Base-by-base conservation (phyloP, 2,329 filamentous ascomycete genomes). In the Hawksworthiomyces lignivorus region DNA sequence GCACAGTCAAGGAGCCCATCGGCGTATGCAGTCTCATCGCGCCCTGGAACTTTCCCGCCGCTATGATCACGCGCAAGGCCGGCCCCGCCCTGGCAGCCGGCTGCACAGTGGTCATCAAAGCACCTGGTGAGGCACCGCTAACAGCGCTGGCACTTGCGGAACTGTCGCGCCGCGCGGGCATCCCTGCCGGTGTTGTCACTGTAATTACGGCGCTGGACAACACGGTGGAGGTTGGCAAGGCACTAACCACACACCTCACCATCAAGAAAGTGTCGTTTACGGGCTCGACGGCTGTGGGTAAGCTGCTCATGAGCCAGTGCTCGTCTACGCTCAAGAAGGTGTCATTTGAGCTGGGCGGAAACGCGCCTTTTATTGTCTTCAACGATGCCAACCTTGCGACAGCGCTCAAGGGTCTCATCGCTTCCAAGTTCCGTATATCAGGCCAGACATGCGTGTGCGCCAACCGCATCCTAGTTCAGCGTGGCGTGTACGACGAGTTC, bases 381-480 rank as follows among this genome's bases (percentile, higher is more conserved):
- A 88, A 96, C 56, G 90, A 97, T 56, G 86, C 90, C 17, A 86
- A 97, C 57, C 67, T 97, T 15, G 88, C 96, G 45, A 67, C 70
- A 5, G 90, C 90, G 3, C 87, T 97, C 1, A 67, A 78, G 0
- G 90, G 88, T 19, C 88, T 87, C 36, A 75, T 97, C 41, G 69
- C 81, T 18, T 88, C 79, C 55, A 97, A 97, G 62, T 97, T 96
- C 77, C 84, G 92, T 41, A 87, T 82, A 27, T 94, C 86, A 0
- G 90, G 90, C 24, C 90, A 97, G 70, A 97, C 90, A 0, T 97
- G 92, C 61, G 89, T 97, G 15, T 89, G 84, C 55, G 85, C 85
- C 20, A 92, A 94, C 67, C 73, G 87, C 22, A 76, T 94, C 50
- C 89, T 84, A 59, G 74, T 92, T 6, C 87, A 94, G 60, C 68